Conservation (phyloP, 148 eudicot species). For the Amaranthus hypochondriacus region DNA sequence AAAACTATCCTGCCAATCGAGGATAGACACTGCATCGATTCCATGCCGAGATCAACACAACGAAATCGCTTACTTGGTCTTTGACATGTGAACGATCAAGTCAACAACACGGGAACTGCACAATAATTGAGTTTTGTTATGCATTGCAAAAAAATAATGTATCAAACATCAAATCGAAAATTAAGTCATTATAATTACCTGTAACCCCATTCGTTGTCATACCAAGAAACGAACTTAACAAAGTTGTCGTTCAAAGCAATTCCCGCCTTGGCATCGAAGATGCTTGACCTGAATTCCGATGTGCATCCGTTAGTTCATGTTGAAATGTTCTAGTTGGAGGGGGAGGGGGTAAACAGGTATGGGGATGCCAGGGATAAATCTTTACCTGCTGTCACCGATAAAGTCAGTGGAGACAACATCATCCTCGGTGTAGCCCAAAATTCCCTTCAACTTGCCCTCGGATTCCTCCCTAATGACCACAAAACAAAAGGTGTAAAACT, state of each 20-base stretch:
- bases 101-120: conserved; percentile 81
- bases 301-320: background rate
- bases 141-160: too few relatives aligned
- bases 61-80: conserved; percentile 31
- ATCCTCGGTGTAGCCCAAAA: conserved; percentile 59
- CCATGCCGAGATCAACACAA: background rate
- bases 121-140: background rate
- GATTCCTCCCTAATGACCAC: conserved; percentile 46
- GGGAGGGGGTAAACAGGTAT: too few relatives aligned
- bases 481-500: background rate
- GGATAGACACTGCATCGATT: background rate
- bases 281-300: conserved; percentile 56
- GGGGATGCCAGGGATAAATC: background rate
- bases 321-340: conserved; percentile 31
- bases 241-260: conserved; percentile 68
- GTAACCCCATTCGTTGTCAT: conserved; percentile 94
- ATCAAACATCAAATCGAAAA: background rate
- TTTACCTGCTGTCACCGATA: conserved; percentile 54
- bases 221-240: conserved; percentile 76
- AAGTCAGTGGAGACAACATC: conserved; percentile 62
- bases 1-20: background rate
- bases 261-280: conserved; percentile 88
- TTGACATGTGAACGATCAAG: conserved; percentile 61
- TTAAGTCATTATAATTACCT: conserved; percentile 38
- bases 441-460: conserved; percentile 66